phyloP scores from a whole-genome alignment of 257 asterid species.

The Eucommia ulmoides region DNA sequence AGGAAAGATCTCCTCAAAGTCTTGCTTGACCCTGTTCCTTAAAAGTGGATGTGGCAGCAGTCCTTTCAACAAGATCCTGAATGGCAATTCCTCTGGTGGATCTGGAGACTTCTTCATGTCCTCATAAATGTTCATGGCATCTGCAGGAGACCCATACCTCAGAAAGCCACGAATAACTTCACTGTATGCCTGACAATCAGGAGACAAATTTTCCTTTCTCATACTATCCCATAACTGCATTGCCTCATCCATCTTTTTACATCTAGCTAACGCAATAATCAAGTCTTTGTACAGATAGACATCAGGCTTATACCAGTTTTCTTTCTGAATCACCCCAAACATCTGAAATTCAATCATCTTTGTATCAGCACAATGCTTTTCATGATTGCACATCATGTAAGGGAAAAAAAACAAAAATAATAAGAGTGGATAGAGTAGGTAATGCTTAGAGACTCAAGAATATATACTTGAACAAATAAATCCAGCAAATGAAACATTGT shows the following conservation, averaged over 20 bases:
- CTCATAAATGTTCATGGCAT: constrained; percentile 90
- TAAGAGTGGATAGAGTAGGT: no score
- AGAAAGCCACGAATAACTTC: constrained; percentile 95
- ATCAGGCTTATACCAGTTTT: constrained; percentile 80
- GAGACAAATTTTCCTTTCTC: constrained; percentile 71
- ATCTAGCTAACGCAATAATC: constrained; percentile 61
- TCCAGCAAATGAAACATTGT: no score
- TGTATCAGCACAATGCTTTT: not conserved
- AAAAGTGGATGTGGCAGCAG: constrained; percentile 90
- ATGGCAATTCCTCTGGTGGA: constrained; percentile 83
- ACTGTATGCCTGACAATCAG: constrained; percentile 79
- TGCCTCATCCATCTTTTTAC: constrained; percentile 72
- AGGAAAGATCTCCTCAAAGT: constrained; percentile 84
- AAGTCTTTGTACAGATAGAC: constrained; percentile 83
- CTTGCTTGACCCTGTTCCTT: constrained; percentile 91
- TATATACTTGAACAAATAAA: no score
- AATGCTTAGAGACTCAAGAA: no score
- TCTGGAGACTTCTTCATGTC: constrained; percentile 93
- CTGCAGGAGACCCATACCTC: constrained; percentile 89
- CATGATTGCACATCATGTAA: no score
- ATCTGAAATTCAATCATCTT: constrained; percentile 30
- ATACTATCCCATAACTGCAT: constrained; percentile 77
- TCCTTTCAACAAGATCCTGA: constrained; percentile 81
- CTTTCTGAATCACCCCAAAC: constrained; percentile 65
- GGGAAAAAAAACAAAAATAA: no score